These are phyloP conservation scores for Citrus australasica DNA, from an alignment of 345 rosid genomes.

Conservation along the genomic window DNA sequence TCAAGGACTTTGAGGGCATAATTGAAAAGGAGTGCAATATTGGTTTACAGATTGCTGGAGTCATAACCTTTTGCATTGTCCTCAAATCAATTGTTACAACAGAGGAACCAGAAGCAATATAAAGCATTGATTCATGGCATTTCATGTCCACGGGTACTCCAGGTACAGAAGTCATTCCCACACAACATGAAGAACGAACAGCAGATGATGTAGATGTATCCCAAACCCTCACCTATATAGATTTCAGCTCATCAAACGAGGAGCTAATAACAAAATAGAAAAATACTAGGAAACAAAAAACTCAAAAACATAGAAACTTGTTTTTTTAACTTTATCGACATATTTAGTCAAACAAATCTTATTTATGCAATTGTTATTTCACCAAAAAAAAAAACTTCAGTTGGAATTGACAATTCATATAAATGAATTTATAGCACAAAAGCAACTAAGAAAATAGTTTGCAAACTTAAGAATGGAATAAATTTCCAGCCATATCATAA, in stretches of 20 bases:
- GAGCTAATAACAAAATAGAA: neutral
- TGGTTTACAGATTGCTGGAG: conserved; percentile 32
- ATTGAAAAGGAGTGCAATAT: conserved; percentile 42
- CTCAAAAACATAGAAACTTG: neutral
- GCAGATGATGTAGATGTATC: conserved; percentile 49
- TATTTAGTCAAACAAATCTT: neutral
- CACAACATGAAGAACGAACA: conserved; percentile 60
- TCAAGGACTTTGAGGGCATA: conserved; percentile 42
- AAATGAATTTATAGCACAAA: neutral
- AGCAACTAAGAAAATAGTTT: neutral
- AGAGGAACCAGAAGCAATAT: conserved; percentile 62
- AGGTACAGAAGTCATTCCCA: conserved; percentile 53
- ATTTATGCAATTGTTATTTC: neutral
- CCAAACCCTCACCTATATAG: conserved; percentile 63
- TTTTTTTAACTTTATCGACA: neutral
- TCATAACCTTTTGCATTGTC: conserved; percentile 54
- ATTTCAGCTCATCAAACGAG: neutral
- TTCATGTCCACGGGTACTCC: conserved; percentile 49
- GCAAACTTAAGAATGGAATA: neutral
- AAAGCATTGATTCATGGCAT: conserved; percentile 58
- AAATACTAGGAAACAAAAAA: neutral
- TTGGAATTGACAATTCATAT: neutral
- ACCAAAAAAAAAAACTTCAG: neutral
- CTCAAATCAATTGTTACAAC: conserved; percentile 56
- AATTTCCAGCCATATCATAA: neutral